Evolutionary conservation across 345 rosid genomes (phyloP), one percentile per base, ranked within the genome.

Genomic region (Ceriops decandra): DNA sequence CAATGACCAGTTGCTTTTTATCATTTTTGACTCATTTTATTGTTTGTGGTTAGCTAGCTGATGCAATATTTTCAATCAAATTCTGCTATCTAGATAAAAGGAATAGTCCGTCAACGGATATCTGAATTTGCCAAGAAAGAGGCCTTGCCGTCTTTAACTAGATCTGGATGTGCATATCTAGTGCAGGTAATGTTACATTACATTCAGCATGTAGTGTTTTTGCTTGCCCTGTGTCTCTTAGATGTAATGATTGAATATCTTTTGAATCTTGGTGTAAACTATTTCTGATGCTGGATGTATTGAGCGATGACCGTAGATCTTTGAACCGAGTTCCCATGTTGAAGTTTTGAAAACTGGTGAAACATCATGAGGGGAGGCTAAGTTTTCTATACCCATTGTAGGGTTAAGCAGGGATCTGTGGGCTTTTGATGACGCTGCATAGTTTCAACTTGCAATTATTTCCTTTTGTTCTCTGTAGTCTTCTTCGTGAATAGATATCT

Each of bases 131-230:
- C 98, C 68, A 93, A 89, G 82, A 93, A 88, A 74, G 98, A 91
- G 84, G 84, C 88, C 51, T 80, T 93, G 82, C 93, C 97, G 61
- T 87, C 97, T 54, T 84, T 93, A 84, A 93, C 97, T 51, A 88
- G 98, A 83, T 88, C 97, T 36, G 97, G 98, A 64, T 93, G 98
- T 82, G 95, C 97, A 69, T 93, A 91, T 77, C 82, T 93, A 62
- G 90, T 86, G 88, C 97, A 89, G 97, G 98, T 93, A 84, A 11
- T 63, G 60, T 66, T 24, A 26, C 27, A 27, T 49, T 69, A 24
- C 47, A 22, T 54, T 22, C 62, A 7, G 60, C 56, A 27, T 17
- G 28, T 46, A 33, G 36, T 60, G 64, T 28, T 42, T 27, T 73
- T 69, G 33, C 47, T 31, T 42, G 10, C 11, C 47, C 19, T 63